These are phyloP conservation scores for Blakeslea trispora DNA, from an alignment of 371 early-diverging fungal genomes.

Conservation along the genomic window DNA sequence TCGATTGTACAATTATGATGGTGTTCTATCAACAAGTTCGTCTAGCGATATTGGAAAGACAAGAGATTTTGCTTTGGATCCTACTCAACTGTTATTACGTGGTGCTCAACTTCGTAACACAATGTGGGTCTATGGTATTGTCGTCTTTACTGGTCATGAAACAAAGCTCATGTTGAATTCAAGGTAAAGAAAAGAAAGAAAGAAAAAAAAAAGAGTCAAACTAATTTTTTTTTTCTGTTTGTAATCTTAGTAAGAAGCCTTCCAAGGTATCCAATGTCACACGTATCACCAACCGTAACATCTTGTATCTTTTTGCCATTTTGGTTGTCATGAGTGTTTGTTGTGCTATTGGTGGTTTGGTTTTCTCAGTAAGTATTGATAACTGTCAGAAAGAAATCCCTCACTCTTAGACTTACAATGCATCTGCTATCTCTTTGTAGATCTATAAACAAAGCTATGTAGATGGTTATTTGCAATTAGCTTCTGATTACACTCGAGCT, in stretches of 20 bases:
- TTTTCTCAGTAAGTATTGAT: too few relatives aligned
- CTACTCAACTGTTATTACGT: slow-evolving; percentile 74
- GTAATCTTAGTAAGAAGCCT: slow-evolving; percentile 61
- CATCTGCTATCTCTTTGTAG: not conserved
- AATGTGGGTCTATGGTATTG: slow-evolving; percentile 81
- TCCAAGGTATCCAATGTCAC: slow-evolving; percentile 68
- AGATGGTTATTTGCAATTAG: slow-evolving; percentile 37
- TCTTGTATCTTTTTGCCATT: slow-evolving; percentile 88
- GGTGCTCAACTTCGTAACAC: slow-evolving; percentile 87
- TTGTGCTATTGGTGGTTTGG: slow-evolving; percentile 80
- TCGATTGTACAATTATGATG: slow-evolving; percentile 85
- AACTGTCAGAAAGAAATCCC: too few relatives aligned
- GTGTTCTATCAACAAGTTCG: slow-evolving; percentile 53
- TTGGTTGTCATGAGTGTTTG: slow-evolving; percentile 82
- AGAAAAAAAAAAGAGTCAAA: too few relatives aligned
- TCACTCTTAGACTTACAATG: slow-evolving; percentile 24
- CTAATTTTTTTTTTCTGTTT: too few relatives aligned
- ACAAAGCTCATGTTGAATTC: slow-evolving; percentile 89
- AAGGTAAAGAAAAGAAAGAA: slow-evolving; percentile 48
- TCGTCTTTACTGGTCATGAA: slow-evolving; percentile 88
- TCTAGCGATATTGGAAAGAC: slow-evolving; percentile 31
- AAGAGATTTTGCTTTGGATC: slow-evolving; percentile 72
- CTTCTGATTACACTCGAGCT: slow-evolving; percentile 24
- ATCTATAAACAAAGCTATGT: not conserved
- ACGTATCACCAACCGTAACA: slow-evolving; percentile 90